Percentiles rank a stretch among this genome's conserved stretches.
Conservation (phyloP, 2,329 filamentous ascomycete genomes). For the Sporothrix inflata region DNA sequence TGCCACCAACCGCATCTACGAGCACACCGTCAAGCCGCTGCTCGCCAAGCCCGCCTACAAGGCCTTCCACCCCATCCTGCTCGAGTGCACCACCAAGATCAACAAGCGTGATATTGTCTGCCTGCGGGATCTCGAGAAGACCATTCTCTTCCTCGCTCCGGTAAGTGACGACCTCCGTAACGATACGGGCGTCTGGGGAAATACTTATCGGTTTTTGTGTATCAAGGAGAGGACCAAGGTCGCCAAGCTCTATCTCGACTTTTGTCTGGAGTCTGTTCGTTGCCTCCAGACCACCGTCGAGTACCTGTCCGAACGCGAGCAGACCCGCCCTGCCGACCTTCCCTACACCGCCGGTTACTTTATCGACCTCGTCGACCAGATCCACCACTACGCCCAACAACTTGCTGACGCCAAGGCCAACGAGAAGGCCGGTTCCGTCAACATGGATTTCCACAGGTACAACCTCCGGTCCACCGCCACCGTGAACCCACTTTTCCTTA, state of each 20-base stretch:
- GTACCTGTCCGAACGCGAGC: constrained; percentile 82
- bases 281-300: constrained; percentile 89
- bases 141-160: constrained; percentile 84
- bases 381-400: constrained; percentile 84
- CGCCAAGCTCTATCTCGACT: constrained; percentile 74
- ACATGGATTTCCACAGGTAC: constrained; percentile 64
- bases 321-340: constrained; percentile 79
- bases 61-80: constrained; percentile 78
- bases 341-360: constrained; percentile 97
- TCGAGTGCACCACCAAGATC: constrained; percentile 78
- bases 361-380: constrained; percentile 93
- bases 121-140: constrained; percentile 93
- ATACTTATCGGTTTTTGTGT: constrained; percentile 71
- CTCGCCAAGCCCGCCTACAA: constrained; percentile 73
- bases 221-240: constrained; percentile 77
- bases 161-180: constrained; percentile 65
- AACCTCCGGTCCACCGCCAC: constrained; percentile 35
- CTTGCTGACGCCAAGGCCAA: constrained; percentile 68
- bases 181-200: constrained; percentile 58
- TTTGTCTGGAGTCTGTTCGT: constrained; percentile 87
- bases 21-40: constrained; percentile 77
- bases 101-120: constrained; percentile 84
- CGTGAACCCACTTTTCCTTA: constrained; percentile 31
- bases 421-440: constrained; percentile 53
- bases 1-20: constrained; percentile 77